A percentile compares a stretch with the other conserved stretches of the same genome.
Evolutionary conservation across 257 asterid genomes (phyloP).

Genomic region (Ocimum tenuiflorum): DNA sequence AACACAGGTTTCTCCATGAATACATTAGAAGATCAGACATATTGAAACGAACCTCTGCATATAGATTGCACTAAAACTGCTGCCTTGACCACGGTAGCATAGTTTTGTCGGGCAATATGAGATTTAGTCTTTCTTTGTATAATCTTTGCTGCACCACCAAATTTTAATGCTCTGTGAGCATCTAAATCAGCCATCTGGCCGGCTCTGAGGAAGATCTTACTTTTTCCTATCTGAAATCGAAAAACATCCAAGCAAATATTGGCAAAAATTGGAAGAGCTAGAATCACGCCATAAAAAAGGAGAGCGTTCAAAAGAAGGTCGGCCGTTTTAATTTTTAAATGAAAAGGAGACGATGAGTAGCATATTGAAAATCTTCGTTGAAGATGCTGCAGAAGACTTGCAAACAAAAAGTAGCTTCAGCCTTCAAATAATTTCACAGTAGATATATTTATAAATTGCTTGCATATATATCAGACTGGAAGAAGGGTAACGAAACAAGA

Average conservation of each 20-base stretch:
- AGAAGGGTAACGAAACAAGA: neutral
- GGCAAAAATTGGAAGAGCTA: neutral
- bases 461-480: neutral
- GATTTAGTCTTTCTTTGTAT: constrained; percentile 62
- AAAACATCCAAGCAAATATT: constrained; percentile 1
- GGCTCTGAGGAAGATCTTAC: constrained; percentile 76
- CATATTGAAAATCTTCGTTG: neutral
- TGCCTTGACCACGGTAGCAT: constrained; percentile 47
- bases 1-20: neutral
- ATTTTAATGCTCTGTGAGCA: constrained; percentile 62
- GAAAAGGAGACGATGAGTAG: neutral
- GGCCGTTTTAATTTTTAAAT: neutral
- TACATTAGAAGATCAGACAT: constrained; percentile 10
- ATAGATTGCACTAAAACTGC: constrained; percentile 56
- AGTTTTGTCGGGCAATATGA: constrained; percentile 49
- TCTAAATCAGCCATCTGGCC: constrained; percentile 90
- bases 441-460: neutral
- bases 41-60: constrained; percentile 68
- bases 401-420: constrained; percentile 2
- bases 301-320: neutral
- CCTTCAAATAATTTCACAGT: neutral
- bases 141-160: constrained; percentile 58
- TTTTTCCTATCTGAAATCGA: constrained; percentile 73
- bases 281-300: neutral
- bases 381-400: neutral